Evolutionary conservation across 2,329 filamentous ascomycete genomes (phyloP).

Genomic region (Aquanectria penicillioides): DNA sequence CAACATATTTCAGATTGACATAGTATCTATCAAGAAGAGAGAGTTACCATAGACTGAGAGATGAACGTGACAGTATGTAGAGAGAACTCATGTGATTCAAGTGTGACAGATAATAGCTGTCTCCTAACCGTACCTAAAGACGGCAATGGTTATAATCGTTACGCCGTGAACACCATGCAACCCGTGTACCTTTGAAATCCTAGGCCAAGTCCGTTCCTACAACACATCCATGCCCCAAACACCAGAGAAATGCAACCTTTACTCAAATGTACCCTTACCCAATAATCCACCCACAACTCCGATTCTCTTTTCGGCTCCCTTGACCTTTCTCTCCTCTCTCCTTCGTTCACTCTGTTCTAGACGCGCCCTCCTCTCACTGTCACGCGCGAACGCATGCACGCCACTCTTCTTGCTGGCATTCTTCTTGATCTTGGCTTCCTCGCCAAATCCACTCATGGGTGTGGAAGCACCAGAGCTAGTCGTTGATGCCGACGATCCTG

Average conservation of each 20-base stretch:
- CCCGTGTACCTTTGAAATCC: neutral
- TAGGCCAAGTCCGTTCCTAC: slow-evolving; percentile 2
- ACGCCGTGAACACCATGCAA: slow-evolving; percentile 30
- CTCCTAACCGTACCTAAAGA: too few species aligned
- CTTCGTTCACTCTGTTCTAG: slow-evolving; percentile 66
- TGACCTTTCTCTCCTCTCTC: slow-evolving; percentile 67
- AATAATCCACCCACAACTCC: slow-evolving; percentile 68
- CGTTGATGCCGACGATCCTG: slow-evolving; percentile 46
- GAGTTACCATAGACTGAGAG: too few species aligned
- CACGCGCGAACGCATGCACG: slow-evolving; percentile 68
- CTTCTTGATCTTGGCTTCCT: slow-evolving; percentile 68
- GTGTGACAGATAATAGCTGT: too few species aligned
- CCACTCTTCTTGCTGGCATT: slow-evolving; percentile 69
- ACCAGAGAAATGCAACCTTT: slow-evolving; percentile 22
- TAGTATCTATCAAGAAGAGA: too few species aligned
- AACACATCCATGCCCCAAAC: slow-evolving; percentile 17
- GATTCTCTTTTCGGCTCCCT: slow-evolving; percentile 65
- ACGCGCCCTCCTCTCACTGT: slow-evolving; percentile 65
- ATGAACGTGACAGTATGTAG: too few species aligned
- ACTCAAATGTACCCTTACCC: slow-evolving; percentile 59
- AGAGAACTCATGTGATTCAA: too few species aligned
- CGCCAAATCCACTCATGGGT: slow-evolving; percentile 52
- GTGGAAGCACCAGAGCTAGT: slow-evolving; percentile 47
- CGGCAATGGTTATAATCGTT: too few species aligned
- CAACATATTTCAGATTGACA: too few species aligned